Conservation (phyloP, 1,139 yeast genomes). For the Candida sanyaensis region DNA sequence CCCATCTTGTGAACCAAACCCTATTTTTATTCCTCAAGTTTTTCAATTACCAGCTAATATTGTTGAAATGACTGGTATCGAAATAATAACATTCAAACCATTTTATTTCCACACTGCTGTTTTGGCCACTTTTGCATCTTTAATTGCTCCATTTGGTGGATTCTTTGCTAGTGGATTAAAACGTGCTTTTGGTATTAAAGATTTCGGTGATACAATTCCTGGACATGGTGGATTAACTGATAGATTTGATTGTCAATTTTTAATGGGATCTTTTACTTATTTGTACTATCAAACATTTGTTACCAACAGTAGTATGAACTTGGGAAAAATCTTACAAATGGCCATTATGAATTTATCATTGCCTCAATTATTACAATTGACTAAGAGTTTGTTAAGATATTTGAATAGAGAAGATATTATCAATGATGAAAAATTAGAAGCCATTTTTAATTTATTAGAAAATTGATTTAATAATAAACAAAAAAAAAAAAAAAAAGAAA, state of each 20-base stretch:
- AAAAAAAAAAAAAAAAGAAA: too few species aligned
- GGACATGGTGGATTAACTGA: conserved; percentile 99
- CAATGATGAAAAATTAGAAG: conserved; percentile 28
- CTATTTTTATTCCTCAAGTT: conserved; percentile 80
- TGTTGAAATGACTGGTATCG: conserved; percentile 35
- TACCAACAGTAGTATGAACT: conserved; percentile 68
- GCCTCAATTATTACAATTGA: conserved; percentile 65
- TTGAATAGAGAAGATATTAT: conserved; percentile 58
- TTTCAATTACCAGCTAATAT: conserved; percentile 74
- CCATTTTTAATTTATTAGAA: conserved; percentile 31
- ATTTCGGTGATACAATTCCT: conserved; percentile 38
- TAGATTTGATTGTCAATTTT: conserved; percentile 95
- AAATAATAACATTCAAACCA: conserved; percentile 72
- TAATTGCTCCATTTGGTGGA: conserved; percentile 98
- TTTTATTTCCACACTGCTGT: conserved; percentile 85
- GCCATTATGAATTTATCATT: conserved; percentile 71
- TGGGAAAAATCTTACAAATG: conserved; percentile 73
- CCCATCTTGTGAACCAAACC: conserved; percentile 76
- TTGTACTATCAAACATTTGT: conserved; percentile 91
- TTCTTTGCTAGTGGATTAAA: conserved; percentile 96
- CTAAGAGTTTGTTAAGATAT: conserved; percentile 62
- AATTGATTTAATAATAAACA: conserved; percentile 10
- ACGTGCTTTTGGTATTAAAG: conserved; percentile 87
- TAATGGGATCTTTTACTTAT: conserved; percentile 95
- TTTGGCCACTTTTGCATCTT: conserved; percentile 91